Base-by-base conservation (phyloP, 192 early-diverging fungal species). In the Coemansia nantahalensis region DNA sequence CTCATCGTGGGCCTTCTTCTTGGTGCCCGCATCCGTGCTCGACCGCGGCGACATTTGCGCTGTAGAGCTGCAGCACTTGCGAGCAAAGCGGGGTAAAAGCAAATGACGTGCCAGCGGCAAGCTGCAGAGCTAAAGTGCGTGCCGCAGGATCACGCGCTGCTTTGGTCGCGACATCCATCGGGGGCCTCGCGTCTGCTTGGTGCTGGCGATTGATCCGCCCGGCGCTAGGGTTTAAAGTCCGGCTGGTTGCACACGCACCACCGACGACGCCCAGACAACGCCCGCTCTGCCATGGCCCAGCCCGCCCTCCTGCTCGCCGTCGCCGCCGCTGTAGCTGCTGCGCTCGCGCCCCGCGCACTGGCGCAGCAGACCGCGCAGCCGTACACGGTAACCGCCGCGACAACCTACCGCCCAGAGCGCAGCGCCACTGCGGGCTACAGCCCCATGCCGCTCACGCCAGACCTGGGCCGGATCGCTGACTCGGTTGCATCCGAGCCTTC, bases 1-100 rank as follows among this genome's bases (percentile, higher is more conserved):
- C 36, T 70, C 74, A 37, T 77, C 74, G 42, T 68, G 68, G 13
- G 74, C 74, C 58, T 71, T 70, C 46, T 68, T 68, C 40, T 75
- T 75, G 47, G 28, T 51, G 33, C 49, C 57, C 8, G 46, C 16
- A 2, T 61, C 54, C 22, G 31, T 42, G 50, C 43, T 58, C 1
- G 44, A 38, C 39, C 60, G 62, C 17, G 62, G 49, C 14, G 71
- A 39, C 71, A 74, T 74, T 55, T 22, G 19, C 15, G 24, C 2
- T n/a, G 24, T 11, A 28, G 7, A 28, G 26, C 26, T 7, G 7
- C 26, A 28, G 7, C 26, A 7, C 7, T 7, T n/a, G n/a, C n/a
- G n/a, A n/a, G n/a, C n/a, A n/a, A n/a, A n/a, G n/a, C n/a, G n/a
- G n/a, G n/a, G n/a, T n/a, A n/a, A n/a, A n/a, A n/a, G n/a, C n/a